phyloP scores from a whole-genome alignment of 2,329 filamentous ascomycete species.

The Cladosporium sp. region DNA sequence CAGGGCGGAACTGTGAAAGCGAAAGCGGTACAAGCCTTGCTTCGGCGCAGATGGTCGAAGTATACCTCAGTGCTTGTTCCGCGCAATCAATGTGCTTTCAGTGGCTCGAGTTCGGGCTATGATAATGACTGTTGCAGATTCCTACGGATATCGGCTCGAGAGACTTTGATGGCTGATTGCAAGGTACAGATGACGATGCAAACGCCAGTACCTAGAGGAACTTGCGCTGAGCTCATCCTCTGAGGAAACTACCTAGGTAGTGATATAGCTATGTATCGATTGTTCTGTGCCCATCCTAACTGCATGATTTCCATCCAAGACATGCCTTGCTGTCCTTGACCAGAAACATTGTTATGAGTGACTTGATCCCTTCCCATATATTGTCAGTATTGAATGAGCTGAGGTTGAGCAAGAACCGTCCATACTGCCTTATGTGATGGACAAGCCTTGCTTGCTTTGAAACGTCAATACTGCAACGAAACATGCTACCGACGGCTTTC shows the following conservation, averaged over 20 bases:
- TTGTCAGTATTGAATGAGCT: not conserved
- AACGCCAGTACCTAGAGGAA: not conserved
- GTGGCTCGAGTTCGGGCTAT: not conserved
- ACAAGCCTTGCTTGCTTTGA: not conserved
- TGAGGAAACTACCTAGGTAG: not conserved
- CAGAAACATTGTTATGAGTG: not conserved
- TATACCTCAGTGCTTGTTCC: not conserved
- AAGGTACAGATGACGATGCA: not conserved
- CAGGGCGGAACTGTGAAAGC: not conserved
- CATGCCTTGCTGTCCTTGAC: not conserved
- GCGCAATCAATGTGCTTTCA: not conserved
- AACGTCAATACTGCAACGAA: too few relatives aligned
- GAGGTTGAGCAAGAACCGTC: not conserved
- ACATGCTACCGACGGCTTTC: too few relatives aligned
- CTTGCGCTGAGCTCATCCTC: not conserved
- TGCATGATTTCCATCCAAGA: not conserved
- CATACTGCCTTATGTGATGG: not conserved
- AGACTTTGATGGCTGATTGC: not conserved
- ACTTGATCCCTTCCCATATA: not conserved
- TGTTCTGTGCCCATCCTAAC: not conserved
- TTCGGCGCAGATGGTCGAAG: not conserved
- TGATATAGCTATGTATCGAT: not conserved
- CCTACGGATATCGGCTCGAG: not conserved
- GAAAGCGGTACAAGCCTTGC: not conserved
- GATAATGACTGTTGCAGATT: not conserved